Evolutionary conservation across 2,329 filamentous ascomycete species (phyloP).

Genomic region (Aplosporella prunicola): DNA sequence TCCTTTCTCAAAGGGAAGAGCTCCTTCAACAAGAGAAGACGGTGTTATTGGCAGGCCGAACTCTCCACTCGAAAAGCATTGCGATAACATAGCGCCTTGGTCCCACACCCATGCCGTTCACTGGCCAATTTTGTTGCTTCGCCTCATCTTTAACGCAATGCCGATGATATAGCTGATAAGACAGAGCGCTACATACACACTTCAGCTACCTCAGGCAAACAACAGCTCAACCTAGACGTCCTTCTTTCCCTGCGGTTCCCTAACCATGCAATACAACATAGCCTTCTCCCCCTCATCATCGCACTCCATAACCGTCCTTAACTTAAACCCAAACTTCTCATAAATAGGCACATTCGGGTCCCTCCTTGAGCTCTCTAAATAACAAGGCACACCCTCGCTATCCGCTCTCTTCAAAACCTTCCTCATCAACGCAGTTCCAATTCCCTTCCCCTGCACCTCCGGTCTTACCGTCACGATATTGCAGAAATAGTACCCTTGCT

Average conservation of each 20-base stretch:
- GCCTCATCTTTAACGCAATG: not conserved
- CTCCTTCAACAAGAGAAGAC: no score
- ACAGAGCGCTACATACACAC: no score
- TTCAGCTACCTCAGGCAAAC: no score
- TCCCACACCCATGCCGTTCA: no score
- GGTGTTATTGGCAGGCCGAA: no score
- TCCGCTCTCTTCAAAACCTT: conserved; percentile 56
- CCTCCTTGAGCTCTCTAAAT: conserved; percentile 60
- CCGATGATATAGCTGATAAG: no score
- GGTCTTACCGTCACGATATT: conserved; percentile 65
- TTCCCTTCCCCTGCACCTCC: conserved; percentile 54
- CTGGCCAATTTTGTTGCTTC: no score
- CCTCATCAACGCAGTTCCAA: conserved; percentile 56
- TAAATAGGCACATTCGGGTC: conserved; percentile 64
- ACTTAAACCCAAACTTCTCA: conserved; percentile 56
- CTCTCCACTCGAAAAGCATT: no score
- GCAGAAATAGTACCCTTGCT: conserved; percentile 63
- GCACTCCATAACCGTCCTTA: conserved; percentile 57
- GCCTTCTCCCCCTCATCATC: conserved; percentile 49
- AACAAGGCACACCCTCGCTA: conserved; percentile 53
- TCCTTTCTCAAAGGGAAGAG: no score
- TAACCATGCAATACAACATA: conserved; percentile 38
- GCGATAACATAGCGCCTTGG: no score
- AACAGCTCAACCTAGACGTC: no score
- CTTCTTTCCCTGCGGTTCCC: conserved; percentile 23